Evolutionary conservation across 768 basidiomycete species (phyloP), one percentile per base, ranked within the genome.

Genomic region (Auricularia auricula-judae): DNA sequence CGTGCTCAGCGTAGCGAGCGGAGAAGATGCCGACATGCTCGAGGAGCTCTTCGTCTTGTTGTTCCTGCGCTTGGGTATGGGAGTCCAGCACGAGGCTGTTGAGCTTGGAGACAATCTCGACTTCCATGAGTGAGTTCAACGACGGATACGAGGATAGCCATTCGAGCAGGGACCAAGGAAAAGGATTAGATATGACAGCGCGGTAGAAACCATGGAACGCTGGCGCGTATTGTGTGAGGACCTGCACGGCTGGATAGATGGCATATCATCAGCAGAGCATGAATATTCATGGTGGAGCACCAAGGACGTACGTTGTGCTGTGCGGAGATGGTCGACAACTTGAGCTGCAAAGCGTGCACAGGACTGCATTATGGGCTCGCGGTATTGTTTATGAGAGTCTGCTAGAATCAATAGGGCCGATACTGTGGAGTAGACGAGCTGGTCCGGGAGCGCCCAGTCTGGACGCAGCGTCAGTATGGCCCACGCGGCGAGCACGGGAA

Each of bases 391-490:
- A 73, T 86, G 79, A 18, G 76, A 72, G 54, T 79, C 81, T 23
- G 88, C 84, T 23, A 92, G 76, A 62, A 84, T 79, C 56, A 95
- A 78, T 7, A 93, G 76, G 11, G 91, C 88, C 3, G 87, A 88
- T 29, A 91, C 81, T 3, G 86, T 91, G 1, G 88, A 86, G 70
- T 81, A 89, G 1, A 90, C 86, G 47, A 95, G 81, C 70, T 93
- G 89, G 74, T 95, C 90, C 43, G 93, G 87, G 36, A 91, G 79
- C 2, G 91, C 82, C 91, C 91, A 93, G 68, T 91, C 92, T 93
- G 65, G 3, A 34, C 4, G 16, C 8, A 62, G 18, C 39, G 56
- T 62, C 5, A 60, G 39, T 47, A 36, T 23, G n/a, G 36, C 36
- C 47, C 43, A 14, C n/a, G n/a, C 36, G 23, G 12, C 8, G 3